phyloP scores from a whole-genome alignment of 2,329 filamentous ascomycete genomes.

The Colletotrichum tabaci region DNA sequence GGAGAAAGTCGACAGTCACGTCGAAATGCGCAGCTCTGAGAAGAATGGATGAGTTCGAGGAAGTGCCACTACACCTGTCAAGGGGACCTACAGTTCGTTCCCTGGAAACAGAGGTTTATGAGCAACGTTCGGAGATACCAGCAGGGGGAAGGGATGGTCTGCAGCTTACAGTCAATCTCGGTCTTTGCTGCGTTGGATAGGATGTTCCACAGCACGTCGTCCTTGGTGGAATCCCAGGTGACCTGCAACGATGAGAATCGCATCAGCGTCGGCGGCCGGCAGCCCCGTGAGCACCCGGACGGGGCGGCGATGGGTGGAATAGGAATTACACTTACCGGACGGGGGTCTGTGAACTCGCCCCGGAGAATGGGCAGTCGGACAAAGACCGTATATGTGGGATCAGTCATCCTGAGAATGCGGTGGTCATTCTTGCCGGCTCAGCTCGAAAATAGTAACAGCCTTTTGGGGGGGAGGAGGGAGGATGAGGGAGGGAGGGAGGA shows the following conservation, averaged over 20 bases:
- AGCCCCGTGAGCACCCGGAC: constrained; percentile 23
- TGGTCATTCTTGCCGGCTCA: constrained; percentile 38
- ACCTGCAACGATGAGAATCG: constrained; percentile 67
- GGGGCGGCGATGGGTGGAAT: constrained; percentile 14
- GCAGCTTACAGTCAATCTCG: constrained; percentile 84
- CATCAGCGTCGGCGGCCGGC: constrained; percentile 45
- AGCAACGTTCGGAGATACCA: constrained; percentile 9
- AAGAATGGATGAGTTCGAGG: constrained; percentile 27
- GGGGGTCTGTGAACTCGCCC: constrained; percentile 91
- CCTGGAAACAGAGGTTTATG: constrained; percentile 62
- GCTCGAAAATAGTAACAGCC: constrained; percentile 32
- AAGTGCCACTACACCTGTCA: constrained; percentile 21
- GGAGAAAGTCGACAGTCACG: constrained; percentile 88
- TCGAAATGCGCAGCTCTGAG: constrained; percentile 81
- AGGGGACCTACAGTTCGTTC: constrained; percentile 77
- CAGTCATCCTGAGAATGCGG: constrained; percentile 56
- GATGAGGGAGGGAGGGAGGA: neutral
- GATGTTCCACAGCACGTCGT: constrained; percentile 90
- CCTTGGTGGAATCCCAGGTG: constrained; percentile 89
- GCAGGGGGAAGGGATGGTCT: neutral
- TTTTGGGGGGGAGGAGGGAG: neutral
- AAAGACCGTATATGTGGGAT: constrained; percentile 80
- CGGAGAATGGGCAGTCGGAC: constrained; percentile 91
- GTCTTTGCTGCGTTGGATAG: constrained; percentile 86
- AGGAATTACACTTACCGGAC: constrained; percentile 72